These are phyloP conservation scores for Nicotiana undulata DNA, from an alignment of 257 asterid species.

Conservation along the genomic window DNA sequence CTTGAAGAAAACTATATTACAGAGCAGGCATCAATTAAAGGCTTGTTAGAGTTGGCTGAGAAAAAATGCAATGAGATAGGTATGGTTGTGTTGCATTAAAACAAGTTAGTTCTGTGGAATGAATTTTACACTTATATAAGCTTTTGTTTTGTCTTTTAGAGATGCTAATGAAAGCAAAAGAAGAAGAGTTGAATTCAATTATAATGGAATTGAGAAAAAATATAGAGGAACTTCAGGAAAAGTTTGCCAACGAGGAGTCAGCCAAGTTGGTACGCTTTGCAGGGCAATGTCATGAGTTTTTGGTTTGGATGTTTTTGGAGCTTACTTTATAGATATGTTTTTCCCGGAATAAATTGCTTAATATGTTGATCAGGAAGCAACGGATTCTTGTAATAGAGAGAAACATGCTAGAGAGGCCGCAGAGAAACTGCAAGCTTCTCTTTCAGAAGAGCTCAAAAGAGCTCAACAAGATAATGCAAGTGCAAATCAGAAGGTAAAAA, in stretches of 20 bases:
- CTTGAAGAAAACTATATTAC: slow-evolving; percentile 49
- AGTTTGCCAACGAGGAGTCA: slow-evolving; percentile 53
- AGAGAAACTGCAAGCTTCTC: slow-evolving; percentile 59
- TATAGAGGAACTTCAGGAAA: slow-evolving; percentile 57
- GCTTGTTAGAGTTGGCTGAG: slow-evolving; percentile 56
- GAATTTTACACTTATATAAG: neutral
- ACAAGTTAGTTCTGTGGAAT: neutral
- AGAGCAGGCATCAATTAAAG: slow-evolving; percentile 48
- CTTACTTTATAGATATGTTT: neutral
- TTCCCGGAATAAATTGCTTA: neutral
- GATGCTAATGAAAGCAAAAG: slow-evolving; percentile 61
- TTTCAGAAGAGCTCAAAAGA: slow-evolving; percentile 68
- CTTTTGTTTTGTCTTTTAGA: slow-evolving; percentile 29
- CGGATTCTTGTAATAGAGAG: slow-evolving; percentile 54
- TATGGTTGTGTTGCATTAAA: slow-evolving; percentile 13
- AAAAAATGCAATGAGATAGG: slow-evolving; percentile 55
- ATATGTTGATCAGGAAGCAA: slow-evolving; percentile 49
- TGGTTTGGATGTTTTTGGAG: neutral
- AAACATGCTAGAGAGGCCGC: slow-evolving; percentile 51
- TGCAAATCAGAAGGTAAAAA: slow-evolving; percentile 57
- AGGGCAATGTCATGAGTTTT: neutral
- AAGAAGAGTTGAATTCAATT: slow-evolving; percentile 66
- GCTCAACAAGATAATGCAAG: slow-evolving; percentile 50
- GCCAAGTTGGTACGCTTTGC: slow-evolving; percentile 55
- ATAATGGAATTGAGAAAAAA: slow-evolving; percentile 67